Base-by-base conservation (phyloP, 2,329 filamentous ascomycete species). In the Neoascochyta sp. region DNA sequence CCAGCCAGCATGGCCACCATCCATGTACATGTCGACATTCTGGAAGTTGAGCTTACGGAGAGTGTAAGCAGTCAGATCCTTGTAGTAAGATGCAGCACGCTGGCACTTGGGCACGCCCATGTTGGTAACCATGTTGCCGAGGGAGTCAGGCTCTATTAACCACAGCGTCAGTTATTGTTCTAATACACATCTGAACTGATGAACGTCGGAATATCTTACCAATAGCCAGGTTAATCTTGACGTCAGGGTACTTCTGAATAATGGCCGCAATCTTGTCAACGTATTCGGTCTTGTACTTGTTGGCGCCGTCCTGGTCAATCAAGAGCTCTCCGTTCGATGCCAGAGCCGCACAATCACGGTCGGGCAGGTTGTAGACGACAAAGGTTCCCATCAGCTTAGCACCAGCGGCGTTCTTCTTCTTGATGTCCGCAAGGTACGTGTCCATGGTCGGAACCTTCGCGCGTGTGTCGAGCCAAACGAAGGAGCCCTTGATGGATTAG, bases 1-100 rank as follows among this genome's bases (percentile, higher is more conserved):
- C 78, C 78, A 81, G 38, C 78, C 76, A 15, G 72, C 76, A 55
- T 81, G 77, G 35, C 75, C 77, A 7, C 75, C 77, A 45, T 81
- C 78, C 12, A 81, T 55, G 55, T 81, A 81, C 73, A 77, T 76
- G 41, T 74, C 64, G 15, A 81, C 77, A 52, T 81, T 81, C 38
- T 69, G 63, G 16, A 80, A 64, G 60, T 80, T 76, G 42, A 81
- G 65, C 25, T 66, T 64, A 41, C 66, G 64, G 27, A 80, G 52
- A 2, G 76, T 76, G 49, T 80, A 80, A 19, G 70, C 66, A 18
- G 73, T 68, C 38, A 73, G 67, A 15, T 73, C 69, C 43, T 70
- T 67, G 64, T 81, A 81, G 22, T 71, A 72, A 4, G 64, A 42
- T 16, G 73, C 66, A 13, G 74, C 74, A 40, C 70, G 62, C 29